phyloP scores from a whole-genome alignment of 306 rosid species.

The Trichosanthes cucumerina region DNA sequence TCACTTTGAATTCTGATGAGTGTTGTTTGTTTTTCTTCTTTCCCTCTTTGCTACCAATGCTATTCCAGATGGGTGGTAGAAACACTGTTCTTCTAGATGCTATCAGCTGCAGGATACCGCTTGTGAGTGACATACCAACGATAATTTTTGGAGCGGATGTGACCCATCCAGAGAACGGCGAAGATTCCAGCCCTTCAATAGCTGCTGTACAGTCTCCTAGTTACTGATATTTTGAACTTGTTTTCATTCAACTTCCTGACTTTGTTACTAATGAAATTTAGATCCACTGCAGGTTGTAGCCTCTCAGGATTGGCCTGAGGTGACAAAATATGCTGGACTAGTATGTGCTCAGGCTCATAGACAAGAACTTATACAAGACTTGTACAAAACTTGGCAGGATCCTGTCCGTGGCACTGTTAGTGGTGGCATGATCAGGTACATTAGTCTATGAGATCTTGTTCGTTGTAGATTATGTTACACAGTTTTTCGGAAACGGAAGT shows the following conservation, averaged over 20 bases:
- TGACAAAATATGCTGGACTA: slow-evolving; percentile 84
- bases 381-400: slow-evolving; percentile 90
- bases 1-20: not conserved
- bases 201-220: slow-evolving; percentile 55
- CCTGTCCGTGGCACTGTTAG: slow-evolving; percentile 82
- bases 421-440: slow-evolving; percentile 95
- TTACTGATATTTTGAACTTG: not conserved
- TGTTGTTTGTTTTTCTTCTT: slow-evolving; percentile 2
- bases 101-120: slow-evolving; percentile 84
- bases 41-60: not conserved
- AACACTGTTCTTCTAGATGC: slow-evolving; percentile 93
- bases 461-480: no score
- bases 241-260: not conserved
- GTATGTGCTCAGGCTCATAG: slow-evolving; percentile 95
- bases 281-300: slow-evolving; percentile 68
- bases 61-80: slow-evolving; percentile 90
- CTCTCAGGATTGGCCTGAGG: slow-evolving; percentile 97
- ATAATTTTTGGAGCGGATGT: slow-evolving; percentile 93
- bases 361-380: slow-evolving; percentile 86
- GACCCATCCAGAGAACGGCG: slow-evolving; percentile 93
- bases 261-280: slow-evolving; percentile 20
- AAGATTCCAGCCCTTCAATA: slow-evolving; percentile 86
- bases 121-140: slow-evolving; percentile 88
- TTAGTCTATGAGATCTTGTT: no score
- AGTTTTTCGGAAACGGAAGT: not conserved